Percentiles rank a stretch among this genome's conserved stretches.
Conservation (phyloP, 2,329 filamentous ascomycete species). For the Macrophomina phaseolina region DNA sequence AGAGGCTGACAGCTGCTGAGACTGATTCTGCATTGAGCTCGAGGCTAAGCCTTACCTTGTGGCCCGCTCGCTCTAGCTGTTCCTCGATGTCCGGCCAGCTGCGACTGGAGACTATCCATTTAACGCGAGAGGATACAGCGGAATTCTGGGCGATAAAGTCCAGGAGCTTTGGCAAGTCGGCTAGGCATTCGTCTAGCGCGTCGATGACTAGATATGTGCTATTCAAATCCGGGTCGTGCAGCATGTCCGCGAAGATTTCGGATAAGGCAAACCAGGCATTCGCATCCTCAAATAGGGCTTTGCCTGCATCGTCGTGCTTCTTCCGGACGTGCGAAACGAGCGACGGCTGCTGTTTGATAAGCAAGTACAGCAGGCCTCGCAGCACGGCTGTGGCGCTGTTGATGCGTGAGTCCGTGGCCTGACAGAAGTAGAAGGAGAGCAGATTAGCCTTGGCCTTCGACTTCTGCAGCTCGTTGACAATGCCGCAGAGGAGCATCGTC, state of each 20-base stretch:
- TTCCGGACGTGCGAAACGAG: slow-evolving; percentile 44
- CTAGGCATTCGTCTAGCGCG: neutral
- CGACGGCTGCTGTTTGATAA: slow-evolving; percentile 42
- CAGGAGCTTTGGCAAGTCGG: neutral
- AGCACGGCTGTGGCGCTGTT: slow-evolving; percentile 37
- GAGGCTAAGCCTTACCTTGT: slow-evolving; percentile 36
- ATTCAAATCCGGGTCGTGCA: slow-evolving; percentile 40
- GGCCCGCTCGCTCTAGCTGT: slow-evolving; percentile 31
- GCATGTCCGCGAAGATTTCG: slow-evolving; percentile 47
- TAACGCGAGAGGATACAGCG: neutral
- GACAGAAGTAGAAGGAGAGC: slow-evolving; percentile 49
- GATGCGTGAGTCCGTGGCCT: slow-evolving; percentile 45
- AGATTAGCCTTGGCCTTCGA: slow-evolving; percentile 30
- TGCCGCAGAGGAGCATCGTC: slow-evolving; percentile 46
- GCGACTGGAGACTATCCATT: neutral
- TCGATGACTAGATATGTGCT: neutral
- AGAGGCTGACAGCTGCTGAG: slow-evolving; percentile 43
- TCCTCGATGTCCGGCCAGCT: slow-evolving; percentile 40
- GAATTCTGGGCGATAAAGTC: neutral
- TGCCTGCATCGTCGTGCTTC: slow-evolving; percentile 43
- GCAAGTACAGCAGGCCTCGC: slow-evolving; percentile 51
- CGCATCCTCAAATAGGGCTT: slow-evolving; percentile 46
- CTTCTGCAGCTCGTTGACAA: slow-evolving; percentile 40
- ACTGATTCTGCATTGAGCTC: slow-evolving; percentile 46
- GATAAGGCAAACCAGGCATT: slow-evolving; percentile 48